These are phyloP conservation scores for Pleurotus platypus DNA, from an alignment of 768 basidiomycete genomes.

Conservation along the genomic window DNA sequence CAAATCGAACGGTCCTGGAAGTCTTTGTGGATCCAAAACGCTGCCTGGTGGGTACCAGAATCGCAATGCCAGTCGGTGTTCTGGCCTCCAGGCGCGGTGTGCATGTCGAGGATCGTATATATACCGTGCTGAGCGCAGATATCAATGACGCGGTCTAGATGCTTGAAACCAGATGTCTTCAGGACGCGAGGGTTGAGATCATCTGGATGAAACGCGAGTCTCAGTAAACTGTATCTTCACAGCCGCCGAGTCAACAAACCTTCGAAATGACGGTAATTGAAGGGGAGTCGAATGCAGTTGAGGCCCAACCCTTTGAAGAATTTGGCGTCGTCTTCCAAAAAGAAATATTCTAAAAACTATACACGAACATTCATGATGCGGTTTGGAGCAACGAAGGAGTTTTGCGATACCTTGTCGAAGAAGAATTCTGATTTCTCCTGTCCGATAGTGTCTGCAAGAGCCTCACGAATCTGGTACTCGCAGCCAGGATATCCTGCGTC, in stretches of 20 bases:
- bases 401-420: slow-evolving; percentile 67
- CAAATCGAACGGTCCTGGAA: slow-evolving; percentile 77
- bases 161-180: slow-evolving; percentile 72
- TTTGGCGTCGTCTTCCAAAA: slow-evolving; percentile 67
- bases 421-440: slow-evolving; percentile 69
- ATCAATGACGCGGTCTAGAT: slow-evolving; percentile 79
- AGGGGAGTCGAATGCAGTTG: slow-evolving; percentile 74
- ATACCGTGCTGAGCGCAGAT: slow-evolving; percentile 74
- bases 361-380: not conserved
- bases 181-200: slow-evolving; percentile 79
- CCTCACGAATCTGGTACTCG: slow-evolving; percentile 74
- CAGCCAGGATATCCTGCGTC: slow-evolving; percentile 51
- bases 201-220: slow-evolving; percentile 23
- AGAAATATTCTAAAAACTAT: slow-evolving; percentile 83
- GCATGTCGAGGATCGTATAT: slow-evolving; percentile 79
- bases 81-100: slow-evolving; percentile 73
- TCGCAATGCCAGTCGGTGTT: slow-evolving; percentile 83
- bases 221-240: too few species aligned
- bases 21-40: slow-evolving; percentile 82
- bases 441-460: slow-evolving; percentile 66
- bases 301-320: slow-evolving; percentile 79
- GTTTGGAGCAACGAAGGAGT: not conserved
- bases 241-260: not conserved
- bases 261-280: slow-evolving; percentile 77
- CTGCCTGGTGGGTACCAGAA: slow-evolving; percentile 63